Conservation (phyloP, 768 basidiomycete genomes). For the Tubosaeta sp. region DNA sequence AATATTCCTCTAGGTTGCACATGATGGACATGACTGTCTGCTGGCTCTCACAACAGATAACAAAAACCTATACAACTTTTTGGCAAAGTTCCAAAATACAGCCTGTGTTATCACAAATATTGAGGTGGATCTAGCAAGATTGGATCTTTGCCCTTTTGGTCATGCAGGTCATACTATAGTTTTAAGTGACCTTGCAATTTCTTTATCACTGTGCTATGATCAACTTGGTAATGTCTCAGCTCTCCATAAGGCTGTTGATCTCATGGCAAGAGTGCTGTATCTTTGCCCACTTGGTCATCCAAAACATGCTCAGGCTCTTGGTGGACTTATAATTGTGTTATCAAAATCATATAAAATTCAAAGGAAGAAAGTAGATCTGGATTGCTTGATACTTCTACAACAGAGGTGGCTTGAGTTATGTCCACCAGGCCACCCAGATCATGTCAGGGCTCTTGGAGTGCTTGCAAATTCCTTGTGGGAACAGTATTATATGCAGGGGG, state of each 20-base stretch:
- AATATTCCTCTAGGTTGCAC: neutral
- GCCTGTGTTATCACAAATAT: neutral
- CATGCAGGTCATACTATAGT: neutral
- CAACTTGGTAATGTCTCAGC: neutral
- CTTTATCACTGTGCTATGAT: neutral
- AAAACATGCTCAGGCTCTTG: neutral
- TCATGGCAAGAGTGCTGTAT: neutral
- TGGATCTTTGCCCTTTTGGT: neutral
- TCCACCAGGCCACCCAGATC: neutral
- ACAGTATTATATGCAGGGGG: neutral
- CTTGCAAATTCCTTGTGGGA: neutral
- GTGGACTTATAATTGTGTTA: neutral
- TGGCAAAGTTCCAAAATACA: neutral
- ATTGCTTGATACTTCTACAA: neutral
- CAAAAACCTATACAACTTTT: neutral
- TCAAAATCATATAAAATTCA: neutral
- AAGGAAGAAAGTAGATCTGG: neutral
- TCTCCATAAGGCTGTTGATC: neutral
- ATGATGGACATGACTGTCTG: neutral
- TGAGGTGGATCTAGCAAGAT: neutral
- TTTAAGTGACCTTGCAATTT: neutral
- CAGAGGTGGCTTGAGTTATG: neutral
- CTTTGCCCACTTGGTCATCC: neutral
- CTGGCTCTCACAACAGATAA: neutral
- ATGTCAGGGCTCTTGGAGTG: neutral